Conservation (phyloP, 352 stramenopile species). For the Thraustochytrium sp. region DNA sequence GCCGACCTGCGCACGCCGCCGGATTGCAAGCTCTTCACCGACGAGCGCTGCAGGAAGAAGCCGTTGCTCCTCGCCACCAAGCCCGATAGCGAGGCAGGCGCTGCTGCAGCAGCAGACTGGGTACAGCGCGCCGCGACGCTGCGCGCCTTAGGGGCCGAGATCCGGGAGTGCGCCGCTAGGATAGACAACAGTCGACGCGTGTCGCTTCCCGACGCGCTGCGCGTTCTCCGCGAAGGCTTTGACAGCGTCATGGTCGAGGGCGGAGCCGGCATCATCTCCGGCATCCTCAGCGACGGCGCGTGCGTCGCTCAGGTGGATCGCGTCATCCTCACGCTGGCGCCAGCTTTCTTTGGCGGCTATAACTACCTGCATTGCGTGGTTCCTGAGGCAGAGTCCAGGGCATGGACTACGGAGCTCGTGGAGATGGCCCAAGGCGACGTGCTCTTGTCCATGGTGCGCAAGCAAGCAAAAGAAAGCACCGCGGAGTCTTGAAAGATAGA, state of each 20-base stretch:
- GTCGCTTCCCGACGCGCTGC: conserved; percentile 43
- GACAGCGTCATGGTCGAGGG: conserved; percentile 72
- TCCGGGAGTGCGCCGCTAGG: conserved; percentile 49
- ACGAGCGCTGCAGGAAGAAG: conserved; percentile 58
- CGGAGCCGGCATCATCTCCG: conserved; percentile 63
- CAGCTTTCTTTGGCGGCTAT: conserved; percentile 59
- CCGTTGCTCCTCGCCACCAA: conserved; percentile 61
- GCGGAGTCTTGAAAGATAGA: no score
- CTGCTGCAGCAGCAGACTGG: background rate
- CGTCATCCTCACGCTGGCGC: conserved; percentile 68
- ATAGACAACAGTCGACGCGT: background rate
- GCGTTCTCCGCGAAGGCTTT: conserved; percentile 51
- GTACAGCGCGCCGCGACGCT: background rate
- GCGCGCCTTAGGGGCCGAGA: conserved; percentile 49
- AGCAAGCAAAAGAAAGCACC: no score
- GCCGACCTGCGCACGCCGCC: conserved; percentile 62
- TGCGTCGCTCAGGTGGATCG: conserved; percentile 60
- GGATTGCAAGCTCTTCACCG: conserved; percentile 67
- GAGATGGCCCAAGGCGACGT: background rate
- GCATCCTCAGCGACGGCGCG: conserved; percentile 51
- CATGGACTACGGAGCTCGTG: background rate
- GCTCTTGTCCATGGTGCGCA: background rate
- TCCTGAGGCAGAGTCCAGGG: background rate
- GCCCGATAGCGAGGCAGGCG: conserved; percentile 21
- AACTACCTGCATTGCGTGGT: conserved; percentile 1